phyloP scores from a whole-genome alignment of 2,329 filamentous ascomycete species.

The Diaporthe vaccinii region DNA sequence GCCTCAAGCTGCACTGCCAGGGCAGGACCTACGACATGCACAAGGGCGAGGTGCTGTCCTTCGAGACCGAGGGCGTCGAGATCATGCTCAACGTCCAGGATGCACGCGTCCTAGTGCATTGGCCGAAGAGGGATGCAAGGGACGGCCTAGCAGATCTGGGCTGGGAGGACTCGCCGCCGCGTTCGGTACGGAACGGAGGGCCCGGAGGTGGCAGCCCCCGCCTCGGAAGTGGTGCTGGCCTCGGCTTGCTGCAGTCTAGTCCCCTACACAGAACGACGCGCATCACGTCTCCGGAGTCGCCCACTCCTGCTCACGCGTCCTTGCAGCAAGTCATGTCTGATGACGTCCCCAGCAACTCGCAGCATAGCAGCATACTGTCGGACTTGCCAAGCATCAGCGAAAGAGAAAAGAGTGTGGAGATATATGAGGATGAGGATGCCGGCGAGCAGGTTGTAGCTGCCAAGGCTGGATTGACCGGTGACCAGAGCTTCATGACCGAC shows the following conservation, averaged over 20 bases:
- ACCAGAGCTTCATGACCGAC: conserved; percentile 63
- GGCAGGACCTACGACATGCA: conserved; percentile 86
- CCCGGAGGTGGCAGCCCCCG: conserved; percentile 47
- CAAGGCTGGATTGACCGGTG: conserved; percentile 3
- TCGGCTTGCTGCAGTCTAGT: conserved; percentile 69
- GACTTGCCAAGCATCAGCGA: conserved; percentile 50
- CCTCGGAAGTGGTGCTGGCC: conserved; percentile 48
- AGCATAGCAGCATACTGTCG: conserved; percentile 52
- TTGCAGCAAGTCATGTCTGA: conserved; percentile 47
- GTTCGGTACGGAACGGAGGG: conserved; percentile 50
- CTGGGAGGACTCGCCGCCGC: conserved; percentile 76
- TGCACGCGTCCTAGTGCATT: conserved; percentile 87
- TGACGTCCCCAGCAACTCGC: conserved; percentile 51
- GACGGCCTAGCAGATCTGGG: conserved; percentile 74
- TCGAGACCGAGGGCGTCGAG: conserved; percentile 87
- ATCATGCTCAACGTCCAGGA: conserved; percentile 98
- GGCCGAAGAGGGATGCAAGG: conserved; percentile 75
- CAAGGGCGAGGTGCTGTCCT: conserved; percentile 91
- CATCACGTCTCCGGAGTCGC: conserved; percentile 82
- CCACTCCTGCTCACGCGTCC: conserved; percentile 60
- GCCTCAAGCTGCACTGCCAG: conserved; percentile 91
- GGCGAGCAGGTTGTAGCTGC: conserved; percentile 59
- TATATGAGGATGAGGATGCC: conserved; percentile 80
- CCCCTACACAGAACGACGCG: conserved; percentile 68
- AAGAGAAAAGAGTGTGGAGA: conserved; percentile 62